Evolutionary conservation across 2,329 filamentous ascomycete genomes (phyloP).

Genomic region (Fusarium xylarioides): DNA sequence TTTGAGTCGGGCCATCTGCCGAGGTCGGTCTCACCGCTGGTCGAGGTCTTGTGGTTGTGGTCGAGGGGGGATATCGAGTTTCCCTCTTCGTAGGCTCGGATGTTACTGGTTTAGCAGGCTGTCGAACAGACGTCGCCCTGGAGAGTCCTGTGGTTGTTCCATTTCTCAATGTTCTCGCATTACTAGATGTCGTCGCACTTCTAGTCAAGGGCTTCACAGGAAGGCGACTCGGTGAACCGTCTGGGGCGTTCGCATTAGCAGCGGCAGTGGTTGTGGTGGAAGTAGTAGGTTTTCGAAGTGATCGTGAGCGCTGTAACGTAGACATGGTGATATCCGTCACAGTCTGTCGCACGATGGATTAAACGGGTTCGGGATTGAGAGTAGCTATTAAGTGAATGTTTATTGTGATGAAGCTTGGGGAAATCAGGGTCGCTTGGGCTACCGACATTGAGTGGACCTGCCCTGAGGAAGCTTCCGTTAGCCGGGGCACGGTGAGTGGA

Average conservation of each 20-base stretch:
- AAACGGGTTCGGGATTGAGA: background rate
- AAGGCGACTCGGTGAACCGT: slow-evolving; percentile 59
- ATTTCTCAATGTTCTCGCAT: slow-evolving; percentile 34
- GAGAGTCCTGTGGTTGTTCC: slow-evolving; percentile 19
- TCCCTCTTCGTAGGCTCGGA: slow-evolving; percentile 35
- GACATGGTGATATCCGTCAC: slow-evolving; percentile 48
- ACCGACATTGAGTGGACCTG: slow-evolving; percentile 12
- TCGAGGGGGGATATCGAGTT: slow-evolving; percentile 48
- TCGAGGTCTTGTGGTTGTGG: slow-evolving; percentile 44
- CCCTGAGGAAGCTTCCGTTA: slow-evolving; percentile 8
- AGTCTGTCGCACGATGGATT: background rate
- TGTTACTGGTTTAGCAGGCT: slow-evolving; percentile 22
- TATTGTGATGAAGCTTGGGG: slow-evolving; percentile 18
- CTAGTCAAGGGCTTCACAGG: slow-evolving; percentile 57
- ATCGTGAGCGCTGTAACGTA: slow-evolving; percentile 57
- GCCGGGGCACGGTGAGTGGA: slow-evolving; percentile 10
- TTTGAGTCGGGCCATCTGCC: slow-evolving; percentile 38
- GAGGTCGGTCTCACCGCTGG: slow-evolving; percentile 45
- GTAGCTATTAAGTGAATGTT: slow-evolving; percentile 20
- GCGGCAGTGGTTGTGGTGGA: slow-evolving; percentile 20
- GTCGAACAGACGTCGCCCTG: slow-evolving; percentile 39
- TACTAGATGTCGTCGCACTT: slow-evolving; percentile 44
- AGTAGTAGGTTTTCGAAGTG: slow-evolving; percentile 55
- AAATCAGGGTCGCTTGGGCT: slow-evolving; percentile 31
- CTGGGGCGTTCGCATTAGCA: slow-evolving; percentile 16